phyloP scores from a whole-genome alignment of 371 early-diverging fungal species.

The Synchytrium microbalum region DNA sequence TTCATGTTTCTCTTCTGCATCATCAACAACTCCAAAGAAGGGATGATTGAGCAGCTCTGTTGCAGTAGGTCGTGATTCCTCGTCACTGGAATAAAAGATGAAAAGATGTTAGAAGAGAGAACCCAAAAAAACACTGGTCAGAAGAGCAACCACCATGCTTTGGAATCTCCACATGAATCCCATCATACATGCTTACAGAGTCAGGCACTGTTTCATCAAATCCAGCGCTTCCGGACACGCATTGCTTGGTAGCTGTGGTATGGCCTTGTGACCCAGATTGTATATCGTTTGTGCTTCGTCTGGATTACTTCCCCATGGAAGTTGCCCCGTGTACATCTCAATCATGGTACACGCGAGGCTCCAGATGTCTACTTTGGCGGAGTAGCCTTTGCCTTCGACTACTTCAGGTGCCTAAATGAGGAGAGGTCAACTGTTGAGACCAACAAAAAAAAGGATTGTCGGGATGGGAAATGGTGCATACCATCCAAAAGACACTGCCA shows the following conservation, averaged over 20 bases:
- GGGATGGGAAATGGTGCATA: too few species aligned
- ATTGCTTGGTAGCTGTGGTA: conserved; percentile 16
- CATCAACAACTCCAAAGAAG: too few species aligned
- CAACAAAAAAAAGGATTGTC: too few species aligned
- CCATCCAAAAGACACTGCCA: too few species aligned
- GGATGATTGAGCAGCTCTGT: neutral
- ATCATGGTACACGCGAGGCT: conserved; percentile 22
- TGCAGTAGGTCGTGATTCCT: neutral
- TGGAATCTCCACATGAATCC: too few species aligned
- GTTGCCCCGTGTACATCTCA: conserved; percentile 28
- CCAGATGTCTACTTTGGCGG: conserved; percentile 31
- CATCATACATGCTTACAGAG: conserved; percentile 11
- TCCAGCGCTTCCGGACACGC: conserved; percentile 10
- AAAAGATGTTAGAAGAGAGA: neutral
- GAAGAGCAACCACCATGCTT: too few species aligned
- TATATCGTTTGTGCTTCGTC: conserved; percentile 15
- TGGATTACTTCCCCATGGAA: conserved; percentile 20
- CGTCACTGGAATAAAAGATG: neutral
- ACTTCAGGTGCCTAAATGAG: neutral
- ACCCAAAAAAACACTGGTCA: neutral
- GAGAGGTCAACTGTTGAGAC: too few species aligned
- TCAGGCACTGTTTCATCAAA: conserved; percentile 23
- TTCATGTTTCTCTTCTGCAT: too few species aligned
- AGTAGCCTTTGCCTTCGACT: conserved; percentile 20
- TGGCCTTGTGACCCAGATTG: conserved; percentile 11